These are phyloP conservation scores for Anthracocystis setariae DNA, from an alignment of 1,284 basidiomycete genomes.

Conservation along the genomic window DNA sequence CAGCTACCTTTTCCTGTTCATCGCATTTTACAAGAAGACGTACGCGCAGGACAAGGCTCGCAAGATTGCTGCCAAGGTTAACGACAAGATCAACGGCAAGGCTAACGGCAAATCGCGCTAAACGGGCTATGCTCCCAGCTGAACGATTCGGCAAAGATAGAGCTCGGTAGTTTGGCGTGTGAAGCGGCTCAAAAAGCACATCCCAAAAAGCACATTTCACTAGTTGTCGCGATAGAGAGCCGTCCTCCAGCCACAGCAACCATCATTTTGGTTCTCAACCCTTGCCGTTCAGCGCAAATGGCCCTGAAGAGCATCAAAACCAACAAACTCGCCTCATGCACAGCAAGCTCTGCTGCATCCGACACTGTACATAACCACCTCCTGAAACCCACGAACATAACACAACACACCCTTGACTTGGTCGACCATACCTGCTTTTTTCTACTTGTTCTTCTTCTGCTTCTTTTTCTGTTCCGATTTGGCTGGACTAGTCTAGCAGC, in stretches of 20 bases:
- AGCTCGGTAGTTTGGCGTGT: too few relatives aligned
- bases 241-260: too few relatives aligned
- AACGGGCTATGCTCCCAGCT: not conserved
- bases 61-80: constrained; percentile 21
- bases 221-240: too few relatives aligned
- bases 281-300: not conserved
- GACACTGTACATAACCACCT: not conserved
- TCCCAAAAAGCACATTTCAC: too few relatives aligned
- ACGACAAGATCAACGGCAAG: constrained; percentile 25
- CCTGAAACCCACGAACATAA: not conserved
- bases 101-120: constrained; percentile 19
- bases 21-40: constrained; percentile 68
- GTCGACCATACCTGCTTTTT: not conserved
- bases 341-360: not conserved
- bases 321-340: not conserved
- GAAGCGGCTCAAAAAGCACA: too few relatives aligned
- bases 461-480: too few relatives aligned
- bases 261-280: too few relatives aligned
- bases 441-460: too few relatives aligned
- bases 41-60: constrained; percentile 57
- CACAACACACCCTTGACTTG: not conserved
- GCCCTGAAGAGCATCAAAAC: not conserved
- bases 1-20: constrained; percentile 74
- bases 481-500: too few relatives aligned
- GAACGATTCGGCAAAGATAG: too few relatives aligned